Percentiles rank a stretch among this genome's conserved stretches.
Conservation (phyloP, 2,329 filamentous ascomycete genomes). For the Diaporthe humulicola region DNA sequence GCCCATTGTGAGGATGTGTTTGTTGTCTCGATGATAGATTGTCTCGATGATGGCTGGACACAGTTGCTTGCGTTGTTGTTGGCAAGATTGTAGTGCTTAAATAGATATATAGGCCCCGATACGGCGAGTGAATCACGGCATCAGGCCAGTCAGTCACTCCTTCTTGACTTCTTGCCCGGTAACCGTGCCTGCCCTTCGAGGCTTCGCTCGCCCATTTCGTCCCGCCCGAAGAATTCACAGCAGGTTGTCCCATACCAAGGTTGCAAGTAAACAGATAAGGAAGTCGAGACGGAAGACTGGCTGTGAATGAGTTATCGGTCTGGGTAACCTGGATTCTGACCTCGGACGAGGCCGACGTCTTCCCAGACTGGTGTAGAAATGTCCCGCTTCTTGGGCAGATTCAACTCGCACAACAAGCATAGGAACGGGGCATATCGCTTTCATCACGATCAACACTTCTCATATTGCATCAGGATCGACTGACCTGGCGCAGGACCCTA, state of each 20-base stretch:
- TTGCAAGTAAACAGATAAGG: neutral
- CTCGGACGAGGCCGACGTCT: neutral
- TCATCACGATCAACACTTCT: slow-evolving; percentile 17
- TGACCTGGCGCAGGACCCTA: neutral
- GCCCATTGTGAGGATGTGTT: neutral
- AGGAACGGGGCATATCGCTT: neutral
- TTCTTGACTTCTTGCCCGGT: neutral
- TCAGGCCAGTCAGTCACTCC: neutral
- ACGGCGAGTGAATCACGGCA: neutral
- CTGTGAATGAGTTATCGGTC: neutral
- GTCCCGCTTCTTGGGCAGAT: neutral
- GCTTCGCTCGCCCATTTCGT: no score
- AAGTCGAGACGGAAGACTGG: neutral
- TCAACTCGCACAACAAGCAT: neutral
- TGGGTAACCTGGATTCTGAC: neutral
- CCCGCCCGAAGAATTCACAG: no score
- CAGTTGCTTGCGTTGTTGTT: neutral
- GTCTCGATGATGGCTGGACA: neutral
- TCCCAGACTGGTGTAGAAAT: neutral
- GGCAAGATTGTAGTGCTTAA: neutral
- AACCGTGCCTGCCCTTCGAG: no score
- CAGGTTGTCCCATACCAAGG: no score
- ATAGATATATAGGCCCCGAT: neutral
- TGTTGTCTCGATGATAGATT: slow-evolving; percentile 6
- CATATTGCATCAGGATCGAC: slow-evolving; percentile 21